Base-by-base conservation (phyloP, 768 basidiomycete genomes). In the Termitomyces sp. region DNA sequence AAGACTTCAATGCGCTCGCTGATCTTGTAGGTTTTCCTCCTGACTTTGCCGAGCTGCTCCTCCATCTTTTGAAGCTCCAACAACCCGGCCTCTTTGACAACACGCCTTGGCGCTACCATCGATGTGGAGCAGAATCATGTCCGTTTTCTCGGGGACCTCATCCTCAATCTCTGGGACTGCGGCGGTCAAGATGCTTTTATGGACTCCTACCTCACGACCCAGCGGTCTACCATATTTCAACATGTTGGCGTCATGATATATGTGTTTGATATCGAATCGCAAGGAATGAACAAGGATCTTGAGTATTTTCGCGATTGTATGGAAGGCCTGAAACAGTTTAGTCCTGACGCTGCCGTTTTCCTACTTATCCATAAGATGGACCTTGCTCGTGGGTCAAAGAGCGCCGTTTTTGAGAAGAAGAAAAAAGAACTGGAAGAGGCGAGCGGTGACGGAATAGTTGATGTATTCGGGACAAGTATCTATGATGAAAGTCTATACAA, bases 1-100 rank as follows among this genome's bases (percentile, higher is more conserved):
- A 93, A 92, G 78, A 98, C 96, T 11, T 98, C 96, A 5, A 99
- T 99, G 97, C 84, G 97, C 53, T 95, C 94, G 28, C 88, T 99
- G 71, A 98, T 99, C 68, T 99, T 99, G 94, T 95, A 74, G 75
- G 91, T 75, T 58, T 45, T 51, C 50, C 40, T 44, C 43, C 55
- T 49, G 38, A 55, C 44, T 37, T 42, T 23, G 28, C 19, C 50
- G 54, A 37, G 42, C 14, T 28, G n/a, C 49, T 35, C 37, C 15
- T 52, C 53, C 23, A 62, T 47, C 42, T 31, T 50, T 60, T 47
- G n/a, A 65, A 96, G 94, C 70, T 93, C 94, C 43, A 96, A 96
- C 69, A 93, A 96, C 65, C 91, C 93, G 28, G 95, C 97, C 1
- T 89, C 91, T 38, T 79, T 95, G 58, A 98, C 96, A 2, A 80